A percentile compares a stretch with the other conserved stretches of the same genome.
phyloP scores from a whole-genome alignment of 108 stramenopile species.

The Discostella pseudostelligera region DNA sequence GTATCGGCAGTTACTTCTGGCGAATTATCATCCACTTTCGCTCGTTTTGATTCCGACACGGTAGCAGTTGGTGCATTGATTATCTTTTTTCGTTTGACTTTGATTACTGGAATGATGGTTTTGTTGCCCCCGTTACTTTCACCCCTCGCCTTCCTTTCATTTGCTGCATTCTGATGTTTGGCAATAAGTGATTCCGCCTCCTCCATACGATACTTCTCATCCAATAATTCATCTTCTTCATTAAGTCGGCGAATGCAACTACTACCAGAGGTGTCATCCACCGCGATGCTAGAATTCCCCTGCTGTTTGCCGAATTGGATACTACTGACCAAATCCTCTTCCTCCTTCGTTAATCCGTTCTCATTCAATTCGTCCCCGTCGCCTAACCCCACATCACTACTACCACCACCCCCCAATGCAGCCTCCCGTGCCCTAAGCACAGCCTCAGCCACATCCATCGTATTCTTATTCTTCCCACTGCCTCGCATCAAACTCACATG shows the following conservation, averaged over 20 bases:
- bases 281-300: background rate
- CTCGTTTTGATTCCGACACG: conserved; percentile 1
- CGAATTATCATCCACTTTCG: conserved; percentile 9
- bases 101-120: conserved; percentile 41
- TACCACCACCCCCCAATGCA: conserved; percentile 7
- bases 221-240: conserved; percentile 65
- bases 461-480: conserved; percentile 15
- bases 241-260: conserved; percentile 40
- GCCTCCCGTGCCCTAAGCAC: conserved; percentile 61
- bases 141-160: conserved; percentile 20
- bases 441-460: conserved; percentile 51
- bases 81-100: conserved; percentile 49
- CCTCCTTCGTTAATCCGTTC: conserved; percentile 67
- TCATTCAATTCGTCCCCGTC: conserved; percentile 57
- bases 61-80: background rate
- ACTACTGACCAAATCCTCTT: conserved; percentile 69
- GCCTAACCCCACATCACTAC: background rate
- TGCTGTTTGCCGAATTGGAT: conserved; percentile 64
- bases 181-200: conserved; percentile 46
- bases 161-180: conserved; percentile 32
- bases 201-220: conserved; percentile 56
- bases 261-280: background rate
- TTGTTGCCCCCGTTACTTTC: no score
- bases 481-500: conserved; percentile 60
- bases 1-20: conserved; percentile 8